Evolutionary conservation across 768 basidiomycete genomes (phyloP), one percentile per base, ranked within the genome.

Genomic region (Imleria badia): DNA sequence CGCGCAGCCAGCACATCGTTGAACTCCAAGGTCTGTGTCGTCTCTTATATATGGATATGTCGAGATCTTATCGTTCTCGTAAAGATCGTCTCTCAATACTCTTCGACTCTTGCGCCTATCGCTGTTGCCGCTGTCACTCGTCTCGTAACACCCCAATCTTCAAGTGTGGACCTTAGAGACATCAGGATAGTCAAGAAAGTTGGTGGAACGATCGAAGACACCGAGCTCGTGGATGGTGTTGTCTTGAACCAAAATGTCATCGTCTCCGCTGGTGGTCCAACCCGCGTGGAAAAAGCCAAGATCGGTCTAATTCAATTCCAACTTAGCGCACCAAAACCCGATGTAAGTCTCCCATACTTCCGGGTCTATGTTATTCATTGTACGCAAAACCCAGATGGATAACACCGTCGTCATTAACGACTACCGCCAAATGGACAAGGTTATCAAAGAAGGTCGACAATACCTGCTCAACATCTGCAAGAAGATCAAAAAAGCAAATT

Each of bases 371-470:
- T n/a, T 20, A 13, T 20, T 51, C 30, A 47, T 12, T 34, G 20
- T 48, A 26, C 58, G 19, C 31, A 19, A 45, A 31, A 55, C 39
- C 11, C 62, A 98, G 95, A 99, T 99, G 96, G 97, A 99, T 74
- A 98, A 99, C 78, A 98, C 96, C 6, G 94, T 99, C 41, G 89
- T 98, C 48, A 98, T 99, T 63, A 98, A 96, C 60, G 96, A 99
- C 74, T 99, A 99, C 76, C 88, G 97, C 17, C 97, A 98, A 72
- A 98, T 99, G 96, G 97, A 98, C 81, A 97, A 98, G 72, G 94
- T 98, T 55, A 88, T 99, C 75, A 98, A 99, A 74, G 97, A 99
- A 73, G 96, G 96, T 54, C 89, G 97, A 43, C 92, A 95, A 73
- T 98, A 99, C 72, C 82, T 99, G 54, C 85, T 99, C 66, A 98